These are phyloP conservation scores for Proliferodiscus dingleyae DNA, from an alignment of 2,329 filamentous ascomycete genomes.

Conservation along the genomic window DNA sequence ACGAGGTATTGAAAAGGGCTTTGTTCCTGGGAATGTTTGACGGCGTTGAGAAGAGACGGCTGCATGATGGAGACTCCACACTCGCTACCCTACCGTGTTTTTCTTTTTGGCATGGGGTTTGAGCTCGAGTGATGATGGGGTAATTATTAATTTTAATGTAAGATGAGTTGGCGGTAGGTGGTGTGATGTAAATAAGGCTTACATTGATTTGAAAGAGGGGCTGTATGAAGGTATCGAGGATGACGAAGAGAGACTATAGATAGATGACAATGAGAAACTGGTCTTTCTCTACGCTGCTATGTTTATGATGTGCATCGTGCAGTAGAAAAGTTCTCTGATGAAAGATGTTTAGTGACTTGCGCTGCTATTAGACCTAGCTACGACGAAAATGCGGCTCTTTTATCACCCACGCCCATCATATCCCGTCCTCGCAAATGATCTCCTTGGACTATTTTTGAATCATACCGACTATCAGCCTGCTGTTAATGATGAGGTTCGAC, in stretches of 20 bases:
- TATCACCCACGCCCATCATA: too few species aligned
- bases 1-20: not conserved
- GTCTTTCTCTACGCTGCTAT: not conserved
- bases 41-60: not conserved
- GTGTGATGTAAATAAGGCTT: conserved; percentile 1
- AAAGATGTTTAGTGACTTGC: not conserved
- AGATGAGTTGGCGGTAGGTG: conserved; percentile 3
- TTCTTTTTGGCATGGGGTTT: not conserved
- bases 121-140: conserved; percentile 11
- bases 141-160: conserved; percentile 24
- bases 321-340: not conserved
- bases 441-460: too few species aligned
- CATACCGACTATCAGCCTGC: not conserved
- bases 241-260: conserved; percentile 2
- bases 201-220: not conserved
- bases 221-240: not conserved
- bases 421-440: too few species aligned
- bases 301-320: not conserved
- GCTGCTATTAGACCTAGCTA: too few species aligned
- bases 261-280: conserved; percentile 3
- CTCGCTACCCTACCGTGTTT: conserved; percentile 3
- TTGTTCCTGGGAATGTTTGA: not conserved
- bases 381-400: too few species aligned
- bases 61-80: not conserved
- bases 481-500: not conserved